A percentile compares a stretch with the other conserved stretches of the same genome.
Conservation (phyloP, 192 early-diverging fungal genomes). For the Dissophora ornata region DNA sequence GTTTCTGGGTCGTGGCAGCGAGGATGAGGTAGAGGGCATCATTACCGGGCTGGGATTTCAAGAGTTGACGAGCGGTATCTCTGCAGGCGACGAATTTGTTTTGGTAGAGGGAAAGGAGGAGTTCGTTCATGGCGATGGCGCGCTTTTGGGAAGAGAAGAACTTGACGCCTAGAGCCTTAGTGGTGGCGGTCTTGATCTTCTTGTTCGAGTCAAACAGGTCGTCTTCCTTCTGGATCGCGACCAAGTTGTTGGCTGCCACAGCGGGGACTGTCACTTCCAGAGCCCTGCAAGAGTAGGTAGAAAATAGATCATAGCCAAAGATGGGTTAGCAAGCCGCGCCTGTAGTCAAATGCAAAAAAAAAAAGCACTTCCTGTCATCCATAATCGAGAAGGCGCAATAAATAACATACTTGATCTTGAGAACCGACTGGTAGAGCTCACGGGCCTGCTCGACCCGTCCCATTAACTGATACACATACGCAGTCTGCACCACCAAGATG, state of each 20-base stretch:
- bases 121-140: slow-evolving; percentile 72
- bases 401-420: slow-evolving; percentile 63
- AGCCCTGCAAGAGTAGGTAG: slow-evolving; percentile 38
- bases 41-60: slow-evolving; percentile 71
- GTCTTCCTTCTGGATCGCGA: slow-evolving; percentile 63
- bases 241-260: slow-evolving; percentile 78
- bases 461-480: slow-evolving; percentile 74
- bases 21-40: slow-evolving; percentile 69
- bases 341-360: too few species aligned
- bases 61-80: slow-evolving; percentile 61
- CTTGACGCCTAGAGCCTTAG: slow-evolving; percentile 69
- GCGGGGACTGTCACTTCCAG: slow-evolving; percentile 67
- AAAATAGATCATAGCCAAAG: too few species aligned
- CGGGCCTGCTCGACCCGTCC: slow-evolving; percentile 62
- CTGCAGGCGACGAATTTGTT: slow-evolving; percentile 66
- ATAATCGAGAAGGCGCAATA: too few species aligned
- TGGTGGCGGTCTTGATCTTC: slow-evolving; percentile 65
- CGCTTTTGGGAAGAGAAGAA: slow-evolving; percentile 68
- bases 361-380: too few species aligned
- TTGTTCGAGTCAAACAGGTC: slow-evolving; percentile 69
- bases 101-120: slow-evolving; percentile 65
- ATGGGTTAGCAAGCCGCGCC: too few species aligned
- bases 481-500: slow-evolving; percentile 71
- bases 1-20: slow-evolving; percentile 62
- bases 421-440: slow-evolving; percentile 68